Conservation (phyloP, 2,329 filamentous ascomycete species). For the Zasmidium cellare region DNA sequence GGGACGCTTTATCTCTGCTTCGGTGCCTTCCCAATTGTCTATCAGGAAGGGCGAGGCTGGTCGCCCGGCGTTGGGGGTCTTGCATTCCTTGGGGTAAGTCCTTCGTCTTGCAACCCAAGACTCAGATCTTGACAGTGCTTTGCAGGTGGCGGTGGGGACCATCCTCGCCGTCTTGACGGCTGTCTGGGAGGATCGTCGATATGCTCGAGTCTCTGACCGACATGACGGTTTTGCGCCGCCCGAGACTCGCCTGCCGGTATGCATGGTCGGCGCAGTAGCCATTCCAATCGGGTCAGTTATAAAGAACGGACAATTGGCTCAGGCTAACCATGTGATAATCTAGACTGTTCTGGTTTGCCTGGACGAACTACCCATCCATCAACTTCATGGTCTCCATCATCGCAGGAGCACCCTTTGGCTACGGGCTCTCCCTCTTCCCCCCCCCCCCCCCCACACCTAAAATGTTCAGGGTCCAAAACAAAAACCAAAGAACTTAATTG, state of each 20-base stretch:
- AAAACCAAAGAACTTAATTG: too few species aligned
- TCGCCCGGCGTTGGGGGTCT: slow-evolving; percentile 60
- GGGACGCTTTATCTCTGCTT: slow-evolving; percentile 52
- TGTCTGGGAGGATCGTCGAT: slow-evolving; percentile 53
- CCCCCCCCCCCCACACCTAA: too few species aligned
- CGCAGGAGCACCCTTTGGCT: slow-evolving; percentile 53
- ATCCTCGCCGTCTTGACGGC: slow-evolving; percentile 53
- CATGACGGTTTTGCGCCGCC: slow-evolving; percentile 59
- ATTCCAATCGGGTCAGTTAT: slow-evolving; percentile 61
- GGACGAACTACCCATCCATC: slow-evolving; percentile 58
- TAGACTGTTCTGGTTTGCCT: slow-evolving; percentile 52
- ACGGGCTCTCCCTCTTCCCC: too few species aligned
- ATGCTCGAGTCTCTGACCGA: slow-evolving; percentile 45
- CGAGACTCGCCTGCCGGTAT: slow-evolving; percentile 63
- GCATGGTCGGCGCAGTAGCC: slow-evolving; percentile 61
- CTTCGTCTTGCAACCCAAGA: too few species aligned
- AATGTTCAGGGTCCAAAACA: too few species aligned
- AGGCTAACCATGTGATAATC: too few species aligned
- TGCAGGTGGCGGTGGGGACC: slow-evolving; percentile 68
- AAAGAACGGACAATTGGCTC: too few species aligned
- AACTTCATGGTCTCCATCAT: slow-evolving; percentile 56
- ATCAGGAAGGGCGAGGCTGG: slow-evolving; percentile 60
- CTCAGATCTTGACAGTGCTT: too few species aligned
- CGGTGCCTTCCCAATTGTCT: slow-evolving; percentile 58
- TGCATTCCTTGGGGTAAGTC: slow-evolving; percentile 66